A percentile compares a stretch with the other conserved stretches of the same genome.
These are phyloP conservation scores for Ophiocordyceps unilateralis DNA, from an alignment of 2,329 filamentous ascomycete species.

Conservation along the genomic window DNA sequence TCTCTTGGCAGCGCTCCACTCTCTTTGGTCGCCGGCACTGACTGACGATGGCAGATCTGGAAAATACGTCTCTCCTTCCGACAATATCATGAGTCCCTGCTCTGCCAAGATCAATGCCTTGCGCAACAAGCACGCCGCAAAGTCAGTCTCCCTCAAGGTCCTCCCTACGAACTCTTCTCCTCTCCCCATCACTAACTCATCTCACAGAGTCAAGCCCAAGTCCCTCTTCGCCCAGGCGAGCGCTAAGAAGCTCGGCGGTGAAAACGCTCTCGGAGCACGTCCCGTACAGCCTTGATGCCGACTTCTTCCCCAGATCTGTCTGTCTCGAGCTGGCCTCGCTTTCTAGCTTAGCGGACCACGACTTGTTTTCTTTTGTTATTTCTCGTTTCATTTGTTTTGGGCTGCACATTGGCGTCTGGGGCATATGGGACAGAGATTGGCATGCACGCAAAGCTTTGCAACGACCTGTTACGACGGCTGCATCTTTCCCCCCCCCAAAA, in stretches of 20 bases:
- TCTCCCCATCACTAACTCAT: neutral
- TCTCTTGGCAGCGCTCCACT: too few species aligned
- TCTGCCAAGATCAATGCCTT: constrained; percentile 67
- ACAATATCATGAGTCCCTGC: constrained; percentile 76
- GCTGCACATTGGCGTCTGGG: neutral
- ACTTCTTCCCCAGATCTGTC: neutral
- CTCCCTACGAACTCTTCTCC: neutral
- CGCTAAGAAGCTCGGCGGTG: constrained; percentile 40
- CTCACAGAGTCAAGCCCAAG: constrained; percentile 42
- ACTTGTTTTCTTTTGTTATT: neutral
- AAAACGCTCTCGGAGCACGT: constrained; percentile 21
- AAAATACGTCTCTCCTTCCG: constrained; percentile 63
- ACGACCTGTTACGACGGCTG: constrained; percentile 9
- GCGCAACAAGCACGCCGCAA: constrained; percentile 63
- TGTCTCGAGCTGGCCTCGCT: neutral
- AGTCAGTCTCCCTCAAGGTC: too few species aligned
- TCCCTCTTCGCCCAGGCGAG: constrained; percentile 51
- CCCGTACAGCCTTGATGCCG: constrained; percentile 13
- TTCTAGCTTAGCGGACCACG: neutral
- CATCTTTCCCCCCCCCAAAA: neutral
- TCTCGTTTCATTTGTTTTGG: constrained; percentile 1
- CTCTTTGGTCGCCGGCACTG: neutral
- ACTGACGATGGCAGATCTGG: neutral
- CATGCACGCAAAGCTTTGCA: neutral
- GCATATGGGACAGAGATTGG: neutral